These are phyloP conservation scores for Yamadazyma membranifaciens DNA, from an alignment of 1,139 yeast species.

Conservation along the genomic window DNA sequence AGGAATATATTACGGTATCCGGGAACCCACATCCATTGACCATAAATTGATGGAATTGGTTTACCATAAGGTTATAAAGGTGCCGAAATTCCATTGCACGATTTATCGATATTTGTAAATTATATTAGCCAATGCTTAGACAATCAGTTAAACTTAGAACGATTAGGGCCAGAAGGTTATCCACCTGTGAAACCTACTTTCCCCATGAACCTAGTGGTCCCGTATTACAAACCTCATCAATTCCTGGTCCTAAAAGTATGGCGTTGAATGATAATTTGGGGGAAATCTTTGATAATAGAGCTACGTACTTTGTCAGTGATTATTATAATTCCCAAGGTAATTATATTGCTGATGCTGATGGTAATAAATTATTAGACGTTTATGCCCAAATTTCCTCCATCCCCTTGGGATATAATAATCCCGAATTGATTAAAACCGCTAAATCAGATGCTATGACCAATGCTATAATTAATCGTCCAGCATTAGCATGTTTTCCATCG, in stretches of 20 bases:
- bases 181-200: conserved; percentile 26
- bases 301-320: conserved; percentile 63
- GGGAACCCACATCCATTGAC: conserved; percentile 9
- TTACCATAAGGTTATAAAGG: conserved; percentile 2
- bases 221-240: conserved; percentile 36
- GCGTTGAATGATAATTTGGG: conserved; percentile 50
- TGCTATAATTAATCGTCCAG: conserved; percentile 67
- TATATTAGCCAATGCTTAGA: conserved; percentile 6
- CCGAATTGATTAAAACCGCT: conserved; percentile 55
- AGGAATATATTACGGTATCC: background rate
- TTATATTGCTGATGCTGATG: conserved; percentile 66
- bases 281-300: conserved; percentile 58
- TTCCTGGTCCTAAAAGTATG: conserved; percentile 63
- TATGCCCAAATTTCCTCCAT: conserved; percentile 71
- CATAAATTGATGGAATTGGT: conserved; percentile 5
- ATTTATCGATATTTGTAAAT: too few relatives aligned
- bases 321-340: conserved; percentile 62
- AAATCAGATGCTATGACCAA: conserved; percentile 60
- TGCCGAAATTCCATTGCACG: background rate
- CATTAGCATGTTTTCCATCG: conserved; percentile 69
- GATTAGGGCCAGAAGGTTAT: conserved; percentile 8
- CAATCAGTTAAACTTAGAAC: conserved; percentile 1
- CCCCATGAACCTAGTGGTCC: conserved; percentile 60
- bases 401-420: conserved; percentile 70
- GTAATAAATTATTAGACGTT: conserved; percentile 57